phyloP scores from a whole-genome alignment of 495 filamentous ascomycete genomes.

The Aspergillus sclerotioniger region DNA sequence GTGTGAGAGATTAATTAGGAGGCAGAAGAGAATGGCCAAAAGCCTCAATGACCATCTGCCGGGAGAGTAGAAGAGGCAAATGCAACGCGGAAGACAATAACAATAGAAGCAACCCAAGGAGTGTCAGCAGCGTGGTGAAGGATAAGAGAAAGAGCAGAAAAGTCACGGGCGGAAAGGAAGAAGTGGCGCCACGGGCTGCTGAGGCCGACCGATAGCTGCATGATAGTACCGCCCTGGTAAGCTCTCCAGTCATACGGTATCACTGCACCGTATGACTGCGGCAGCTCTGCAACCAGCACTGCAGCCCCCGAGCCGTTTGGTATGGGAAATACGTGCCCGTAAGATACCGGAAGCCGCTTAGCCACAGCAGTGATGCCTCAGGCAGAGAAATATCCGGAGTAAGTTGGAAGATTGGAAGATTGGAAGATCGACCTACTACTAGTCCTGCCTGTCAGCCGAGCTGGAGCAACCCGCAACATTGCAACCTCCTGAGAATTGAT shows the following conservation, averaged over 20 bases:
- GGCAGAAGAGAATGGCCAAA: neutral
- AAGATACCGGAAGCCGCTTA: neutral
- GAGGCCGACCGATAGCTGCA: slow-evolving; percentile 10
- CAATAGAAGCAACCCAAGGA: neutral
- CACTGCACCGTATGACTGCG: neutral
- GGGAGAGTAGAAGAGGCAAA: neutral
- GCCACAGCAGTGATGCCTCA: neutral
- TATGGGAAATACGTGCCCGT: neutral
- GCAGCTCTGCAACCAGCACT: neutral
- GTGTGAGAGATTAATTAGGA: neutral
- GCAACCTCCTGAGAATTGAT: neutral
- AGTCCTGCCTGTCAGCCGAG: no score
- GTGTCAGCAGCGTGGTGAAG: neutral
- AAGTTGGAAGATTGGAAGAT: no score
- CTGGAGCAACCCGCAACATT: no score
- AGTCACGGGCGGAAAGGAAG: neutral
- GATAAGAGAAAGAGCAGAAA: neutral
- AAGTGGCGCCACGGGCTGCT: slow-evolving; percentile 13
- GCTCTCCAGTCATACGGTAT: neutral
- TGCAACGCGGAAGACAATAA: neutral
- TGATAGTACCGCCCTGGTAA: neutral
- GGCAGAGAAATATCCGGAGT: neutral
- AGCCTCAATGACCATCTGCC: neutral
- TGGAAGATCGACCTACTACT: no score
- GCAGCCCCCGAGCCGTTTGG: neutral